Conservation (phyloP, 768 basidiomycete genomes). For the Gelatoporia subvermispora region DNA sequence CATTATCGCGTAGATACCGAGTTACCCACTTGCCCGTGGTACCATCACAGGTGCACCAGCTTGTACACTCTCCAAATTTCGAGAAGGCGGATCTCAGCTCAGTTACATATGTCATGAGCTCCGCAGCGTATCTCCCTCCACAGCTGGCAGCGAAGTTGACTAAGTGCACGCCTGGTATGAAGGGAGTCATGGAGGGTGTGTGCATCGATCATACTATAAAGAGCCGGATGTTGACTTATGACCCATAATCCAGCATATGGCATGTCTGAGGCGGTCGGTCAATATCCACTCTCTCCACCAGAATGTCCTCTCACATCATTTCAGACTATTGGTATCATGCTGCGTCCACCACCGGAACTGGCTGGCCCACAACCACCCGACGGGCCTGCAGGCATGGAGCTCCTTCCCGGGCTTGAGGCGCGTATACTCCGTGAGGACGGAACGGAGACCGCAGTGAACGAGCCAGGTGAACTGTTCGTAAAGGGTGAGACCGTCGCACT, state of each 20-base stretch:
- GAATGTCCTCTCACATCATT: slow-evolving; percentile 1
- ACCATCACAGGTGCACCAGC: slow-evolving; percentile 62
- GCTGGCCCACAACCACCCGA: slow-evolving; percentile 15
- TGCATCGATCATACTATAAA: neutral
- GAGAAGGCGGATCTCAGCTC: slow-evolving; percentile 49
- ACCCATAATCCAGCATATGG: slow-evolving; percentile 50
- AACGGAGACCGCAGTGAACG: slow-evolving; percentile 44
- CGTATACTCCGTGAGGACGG: slow-evolving; percentile 60
- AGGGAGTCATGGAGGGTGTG: slow-evolving; percentile 41
- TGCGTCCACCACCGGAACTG: slow-evolving; percentile 3
- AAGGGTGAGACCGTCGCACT: slow-evolving; percentile 49
- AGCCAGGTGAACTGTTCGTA: slow-evolving; percentile 65
- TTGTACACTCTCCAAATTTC: slow-evolving; percentile 49
- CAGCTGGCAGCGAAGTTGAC: slow-evolving; percentile 40
- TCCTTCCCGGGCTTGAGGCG: slow-evolving; percentile 61
- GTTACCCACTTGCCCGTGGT: slow-evolving; percentile 47
- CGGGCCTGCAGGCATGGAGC: slow-evolving; percentile 47
- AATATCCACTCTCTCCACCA: neutral
- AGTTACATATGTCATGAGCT: slow-evolving; percentile 39
- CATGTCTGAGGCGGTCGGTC: slow-evolving; percentile 25
- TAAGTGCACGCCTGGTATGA: neutral
- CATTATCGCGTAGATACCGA: slow-evolving; percentile 41
- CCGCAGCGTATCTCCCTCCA: slow-evolving; percentile 66
- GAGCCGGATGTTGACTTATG: neutral
- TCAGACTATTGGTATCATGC: slow-evolving; percentile 3